Conservation (phyloP, 148 eudicot genomes). For the Salicornia ramosissima region DNA sequence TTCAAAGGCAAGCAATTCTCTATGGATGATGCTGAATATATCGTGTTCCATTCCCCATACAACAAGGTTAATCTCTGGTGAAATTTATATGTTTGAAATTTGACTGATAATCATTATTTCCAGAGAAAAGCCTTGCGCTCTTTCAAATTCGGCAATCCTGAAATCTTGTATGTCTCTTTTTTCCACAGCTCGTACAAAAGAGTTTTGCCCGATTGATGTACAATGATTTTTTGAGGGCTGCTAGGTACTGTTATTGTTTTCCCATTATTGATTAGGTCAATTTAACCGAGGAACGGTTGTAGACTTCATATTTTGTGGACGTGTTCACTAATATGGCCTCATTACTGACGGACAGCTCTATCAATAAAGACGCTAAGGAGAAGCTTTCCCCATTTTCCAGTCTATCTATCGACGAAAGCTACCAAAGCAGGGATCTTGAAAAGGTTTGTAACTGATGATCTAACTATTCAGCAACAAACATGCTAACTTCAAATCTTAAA, state of each 20-base stretch:
- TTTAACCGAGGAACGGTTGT: background rate
- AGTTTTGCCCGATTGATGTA: slow-evolving; percentile 79
- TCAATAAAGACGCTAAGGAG: slow-evolving; percentile 70
- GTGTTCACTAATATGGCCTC: slow-evolving; percentile 7
- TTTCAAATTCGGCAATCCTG: slow-evolving; percentile 1
- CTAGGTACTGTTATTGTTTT: slow-evolving; percentile 42
- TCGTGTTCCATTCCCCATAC: slow-evolving; percentile 97
- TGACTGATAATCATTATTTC: background rate
- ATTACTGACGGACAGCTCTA: slow-evolving; percentile 46
- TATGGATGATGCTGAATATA: slow-evolving; percentile 60
- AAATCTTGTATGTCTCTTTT: background rate
- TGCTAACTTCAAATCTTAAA: background rate
- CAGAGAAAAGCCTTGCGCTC: background rate
- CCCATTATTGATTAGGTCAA: background rate
- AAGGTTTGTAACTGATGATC: slow-evolving; percentile 47
- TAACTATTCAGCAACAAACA: background rate
- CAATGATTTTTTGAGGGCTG: slow-evolving; percentile 77
- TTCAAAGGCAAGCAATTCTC: slow-evolving; percentile 80
- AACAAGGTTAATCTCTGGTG: slow-evolving; percentile 62
- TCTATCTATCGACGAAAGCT: slow-evolving; percentile 71
- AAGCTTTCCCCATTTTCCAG: slow-evolving; percentile 75
- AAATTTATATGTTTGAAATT: background rate
- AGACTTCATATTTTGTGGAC: background rate
- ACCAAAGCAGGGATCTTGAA: slow-evolving; percentile 94
- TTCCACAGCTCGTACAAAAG: slow-evolving; percentile 96